These are phyloP conservation scores for Spathaspora boniae DNA, from an alignment of 805 yeast species.

Conservation along the genomic window DNA sequence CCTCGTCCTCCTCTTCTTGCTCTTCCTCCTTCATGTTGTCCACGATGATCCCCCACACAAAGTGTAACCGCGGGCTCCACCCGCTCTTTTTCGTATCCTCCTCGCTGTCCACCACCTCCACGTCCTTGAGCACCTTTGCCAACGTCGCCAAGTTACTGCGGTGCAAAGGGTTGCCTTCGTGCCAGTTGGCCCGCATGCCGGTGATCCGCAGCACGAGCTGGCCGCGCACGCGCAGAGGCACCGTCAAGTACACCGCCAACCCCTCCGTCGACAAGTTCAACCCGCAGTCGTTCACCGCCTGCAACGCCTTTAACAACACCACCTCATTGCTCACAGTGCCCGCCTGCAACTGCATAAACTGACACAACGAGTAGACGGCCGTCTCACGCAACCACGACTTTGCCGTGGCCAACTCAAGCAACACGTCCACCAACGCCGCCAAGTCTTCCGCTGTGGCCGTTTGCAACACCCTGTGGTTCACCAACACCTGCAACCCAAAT, in stretches of 20 bases:
- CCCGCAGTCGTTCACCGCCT: constrained; percentile 46
- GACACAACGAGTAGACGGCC: constrained; percentile 65
- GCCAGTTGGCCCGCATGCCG: constrained; percentile 50
- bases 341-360: constrained; percentile 25
- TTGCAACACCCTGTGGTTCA: constrained; percentile 40
- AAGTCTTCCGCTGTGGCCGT: constrained; percentile 15
- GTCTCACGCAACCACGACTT: constrained; percentile 90
- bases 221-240: constrained; percentile 32
- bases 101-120: constrained; percentile 37
- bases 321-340: constrained; percentile 15
- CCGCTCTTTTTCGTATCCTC: constrained; percentile 55
- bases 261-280: constrained; percentile 76
- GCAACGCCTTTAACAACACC: constrained; percentile 31
- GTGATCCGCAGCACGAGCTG: constrained; percentile 10
- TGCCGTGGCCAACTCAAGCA: constrained; percentile 54
- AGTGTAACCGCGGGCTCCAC: constrained; percentile 75
- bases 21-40: constrained; percentile 31
- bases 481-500: constrained; percentile 76
- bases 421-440: constrained; percentile 37
- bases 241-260: constrained; percentile 60
- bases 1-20: constrained; percentile 11
- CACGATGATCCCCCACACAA: constrained; percentile 67
- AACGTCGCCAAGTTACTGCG: constrained; percentile 62
- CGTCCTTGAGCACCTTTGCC: constrained; percentile 62
- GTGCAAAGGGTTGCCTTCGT: constrained; percentile 67